These are phyloP conservation scores for Trichoderma sp. DNA, from an alignment of 2,329 filamentous ascomycete species.

Conservation along the genomic window DNA sequence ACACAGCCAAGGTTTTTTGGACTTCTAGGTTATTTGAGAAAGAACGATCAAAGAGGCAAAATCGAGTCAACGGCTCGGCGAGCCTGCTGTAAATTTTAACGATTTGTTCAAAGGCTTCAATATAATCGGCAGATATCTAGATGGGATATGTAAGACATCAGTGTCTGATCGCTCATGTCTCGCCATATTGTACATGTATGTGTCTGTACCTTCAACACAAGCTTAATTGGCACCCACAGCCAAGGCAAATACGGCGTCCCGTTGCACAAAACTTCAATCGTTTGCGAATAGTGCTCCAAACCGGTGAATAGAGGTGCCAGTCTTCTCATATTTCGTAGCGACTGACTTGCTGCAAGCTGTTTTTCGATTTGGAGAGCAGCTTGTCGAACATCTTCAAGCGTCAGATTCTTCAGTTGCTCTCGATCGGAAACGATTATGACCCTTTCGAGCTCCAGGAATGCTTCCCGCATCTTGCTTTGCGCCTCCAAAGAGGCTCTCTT, in stretches of 20 bases:
- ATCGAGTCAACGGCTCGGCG: constrained; percentile 22
- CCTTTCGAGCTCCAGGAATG: not conserved
- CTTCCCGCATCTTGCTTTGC: not conserved
- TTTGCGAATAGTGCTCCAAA: constrained; percentile 22
- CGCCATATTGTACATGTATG: not conserved
- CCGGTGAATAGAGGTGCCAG: constrained; percentile 41
- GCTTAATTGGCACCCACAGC: constrained; percentile 45
- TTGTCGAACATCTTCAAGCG: constrained; percentile 35
- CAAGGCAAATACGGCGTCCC: constrained; percentile 45
- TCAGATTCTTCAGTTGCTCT: constrained; percentile 23
- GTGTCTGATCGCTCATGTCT: not conserved
- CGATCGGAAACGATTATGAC: not conserved
- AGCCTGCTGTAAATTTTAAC: not conserved
- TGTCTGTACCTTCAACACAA: constrained; percentile 23
- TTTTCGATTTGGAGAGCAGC: constrained; percentile 39
- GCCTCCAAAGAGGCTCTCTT: not conserved
- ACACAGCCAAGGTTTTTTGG: constrained; percentile 39
- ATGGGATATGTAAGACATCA: not conserved
- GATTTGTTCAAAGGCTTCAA: not conserved
- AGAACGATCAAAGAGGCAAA: constrained; percentile 18
- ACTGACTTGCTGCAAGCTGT: constrained; percentile 36
- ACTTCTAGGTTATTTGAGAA: constrained; percentile 35
- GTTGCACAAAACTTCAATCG: constrained; percentile 43
- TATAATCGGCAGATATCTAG: not conserved
- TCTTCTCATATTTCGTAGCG: constrained; percentile 42